Evolutionary conservation across 768 basidiomycete species (phyloP), one percentile per base, ranked within the genome.

Genomic region (Xanthoconium stramineum): DNA sequence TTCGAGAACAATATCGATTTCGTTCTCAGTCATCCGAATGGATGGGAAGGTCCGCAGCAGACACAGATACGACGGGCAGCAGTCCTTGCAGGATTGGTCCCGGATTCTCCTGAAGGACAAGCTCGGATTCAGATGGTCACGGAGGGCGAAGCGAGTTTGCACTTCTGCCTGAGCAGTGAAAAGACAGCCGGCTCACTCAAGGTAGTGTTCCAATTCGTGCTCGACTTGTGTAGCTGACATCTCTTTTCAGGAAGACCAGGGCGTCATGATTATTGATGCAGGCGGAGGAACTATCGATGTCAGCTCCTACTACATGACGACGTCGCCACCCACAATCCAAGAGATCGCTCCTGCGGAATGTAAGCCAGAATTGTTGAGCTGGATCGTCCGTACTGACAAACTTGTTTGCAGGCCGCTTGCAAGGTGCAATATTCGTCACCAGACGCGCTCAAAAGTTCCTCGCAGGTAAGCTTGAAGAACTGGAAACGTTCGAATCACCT

Each of bases 211-310:
- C 5, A 38, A 32, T 17, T 28, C 5, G 38, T 20, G 15, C 42
- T 42, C 20, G 17, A 44, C 28, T 14, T 7, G 5, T 29, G 17
- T 50, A 0, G 28, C 55, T 62, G 33, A 63, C 30, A 9, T 5
- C 6, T 15, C 14, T 30, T 24, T 30, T 40, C 57, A 82, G 80
- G 69, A 65, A 14, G 77, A 77, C 13, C 65, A 80, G 44, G 80
- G 79, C 1, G 69, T 83, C 4, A 69, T 82, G 55, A 72, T 85
- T 35, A 78, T 85, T n/a, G 83, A 86, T 55, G 82, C 83, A 4
- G 84, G 84, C 8, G 83, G 83, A 42, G 84, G 83, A 19, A 86
- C 83, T 0, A 72, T 86, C 29, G 84, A 86, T 57, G 71, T 85
- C 39, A 84, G 81, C 55, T 73, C 79, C 13, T 86, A 85, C 53